Conservation (phyloP, 768 basidiomycete genomes). For the Chiua virens region DNA sequence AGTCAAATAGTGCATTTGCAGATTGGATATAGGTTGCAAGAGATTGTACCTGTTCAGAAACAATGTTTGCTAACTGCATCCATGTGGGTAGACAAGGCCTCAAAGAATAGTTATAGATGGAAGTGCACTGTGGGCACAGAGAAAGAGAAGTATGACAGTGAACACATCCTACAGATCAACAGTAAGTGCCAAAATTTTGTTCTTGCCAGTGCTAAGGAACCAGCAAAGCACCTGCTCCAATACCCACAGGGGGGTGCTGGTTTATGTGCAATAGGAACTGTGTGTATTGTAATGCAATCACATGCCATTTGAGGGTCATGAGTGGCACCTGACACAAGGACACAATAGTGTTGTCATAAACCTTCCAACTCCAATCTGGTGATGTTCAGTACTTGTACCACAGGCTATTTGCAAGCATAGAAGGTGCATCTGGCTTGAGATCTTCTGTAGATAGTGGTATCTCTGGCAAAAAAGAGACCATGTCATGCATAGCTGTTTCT, state of each 20-base stretch:
- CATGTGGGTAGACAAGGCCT: slow-evolving; percentile 82
- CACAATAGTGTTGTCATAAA: slow-evolving; percentile 84
- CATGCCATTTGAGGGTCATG: slow-evolving; percentile 49
- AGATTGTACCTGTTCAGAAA: slow-evolving; percentile 38
- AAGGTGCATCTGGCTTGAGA: slow-evolving; percentile 57
- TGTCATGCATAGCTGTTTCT: slow-evolving; percentile 31
- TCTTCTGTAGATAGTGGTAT: slow-evolving; percentile 64
- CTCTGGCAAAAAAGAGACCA: slow-evolving; percentile 51
- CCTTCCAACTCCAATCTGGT: slow-evolving; percentile 74
- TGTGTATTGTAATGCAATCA: slow-evolving; percentile 65
- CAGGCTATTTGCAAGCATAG: slow-evolving; percentile 68
- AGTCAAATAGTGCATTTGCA: slow-evolving; percentile 63
- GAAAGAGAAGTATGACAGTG: slow-evolving; percentile 58
- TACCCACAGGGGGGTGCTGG: slow-evolving; percentile 70
- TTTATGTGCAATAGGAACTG: slow-evolving; percentile 72
- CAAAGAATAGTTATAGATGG: slow-evolving; percentile 69
- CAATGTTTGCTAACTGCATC: slow-evolving; percentile 51
- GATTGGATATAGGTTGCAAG: slow-evolving; percentile 55
- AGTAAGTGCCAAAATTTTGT: slow-evolving; percentile 58
- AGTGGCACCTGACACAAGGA: slow-evolving; percentile 61
- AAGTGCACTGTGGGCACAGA: slow-evolving; percentile 66
- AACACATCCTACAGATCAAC: slow-evolving; percentile 68
- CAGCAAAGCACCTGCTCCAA: slow-evolving; percentile 70
- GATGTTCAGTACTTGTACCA: slow-evolving; percentile 84
- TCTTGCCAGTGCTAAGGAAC: slow-evolving; percentile 67